Conservation (phyloP, 2,329 filamentous ascomycete species). For the Metarhizium brunneum region DNA sequence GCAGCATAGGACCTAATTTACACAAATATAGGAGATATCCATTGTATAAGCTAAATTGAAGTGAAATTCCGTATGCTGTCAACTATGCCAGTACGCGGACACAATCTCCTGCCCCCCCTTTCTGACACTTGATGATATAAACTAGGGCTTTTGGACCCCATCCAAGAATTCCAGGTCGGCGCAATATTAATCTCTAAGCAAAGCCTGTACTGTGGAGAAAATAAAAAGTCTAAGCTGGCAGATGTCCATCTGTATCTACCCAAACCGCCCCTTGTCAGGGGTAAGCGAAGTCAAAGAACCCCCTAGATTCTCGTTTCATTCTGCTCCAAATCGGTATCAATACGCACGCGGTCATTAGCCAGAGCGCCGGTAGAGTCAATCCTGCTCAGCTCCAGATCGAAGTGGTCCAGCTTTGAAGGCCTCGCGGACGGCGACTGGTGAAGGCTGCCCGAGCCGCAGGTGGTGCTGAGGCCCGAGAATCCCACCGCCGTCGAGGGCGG, state of each 20-base stretch:
- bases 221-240: too few relatives aligned
- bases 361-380: constrained; percentile 15
- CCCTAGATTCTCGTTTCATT: constrained; percentile 21
- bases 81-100: neutral
- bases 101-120: neutral
- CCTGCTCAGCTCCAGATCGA: constrained; percentile 23
- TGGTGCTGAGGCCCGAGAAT: constrained; percentile 3
- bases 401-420: constrained; percentile 11
- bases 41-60: neutral
- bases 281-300: constrained; percentile 6
- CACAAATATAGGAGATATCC: neutral
- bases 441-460: constrained; percentile 8
- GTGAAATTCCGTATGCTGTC: neutral
- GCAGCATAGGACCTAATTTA: neutral
- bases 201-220: neutral
- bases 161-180: neutral
- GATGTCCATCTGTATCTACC: too few relatives aligned
- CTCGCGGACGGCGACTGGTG: constrained; percentile 13
- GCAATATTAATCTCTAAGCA: neutral
- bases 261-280: too few relatives aligned
- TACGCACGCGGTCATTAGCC: constrained; percentile 1
- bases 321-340: constrained; percentile 19
- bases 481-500: constrained; percentile 5
- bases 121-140: neutral
- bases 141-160: neutral